Percentiles rank a stretch among this genome's conserved stretches.
Evolutionary conservation across 2,329 filamentous ascomycete genomes (phyloP).

Genomic region (Arachnomyces sp.): DNA sequence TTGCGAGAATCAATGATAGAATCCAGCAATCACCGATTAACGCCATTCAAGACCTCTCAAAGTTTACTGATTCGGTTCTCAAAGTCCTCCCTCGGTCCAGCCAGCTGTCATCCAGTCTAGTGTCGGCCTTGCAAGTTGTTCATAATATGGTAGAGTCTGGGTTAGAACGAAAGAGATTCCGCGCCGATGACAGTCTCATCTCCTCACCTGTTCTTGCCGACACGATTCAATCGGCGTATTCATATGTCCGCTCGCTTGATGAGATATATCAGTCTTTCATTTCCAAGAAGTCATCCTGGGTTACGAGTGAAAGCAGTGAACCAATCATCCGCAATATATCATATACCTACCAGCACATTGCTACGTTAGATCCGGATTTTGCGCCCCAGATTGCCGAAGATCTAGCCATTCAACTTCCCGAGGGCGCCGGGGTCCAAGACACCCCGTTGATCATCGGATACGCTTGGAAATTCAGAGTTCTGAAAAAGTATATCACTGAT

Average conservation of each 20-base stretch:
- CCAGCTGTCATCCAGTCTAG: constrained; percentile 18
- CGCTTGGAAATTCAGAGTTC: constrained; percentile 61
- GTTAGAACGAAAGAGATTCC: constrained; percentile 19
- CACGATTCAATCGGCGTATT: constrained; percentile 20
- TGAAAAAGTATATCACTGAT: constrained; percentile 68
- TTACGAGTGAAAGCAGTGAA: constrained; percentile 35
- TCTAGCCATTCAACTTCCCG: constrained; percentile 28
- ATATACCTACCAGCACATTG: constrained; percentile 24
- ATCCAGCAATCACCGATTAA: constrained; percentile 21
- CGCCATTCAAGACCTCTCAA: constrained; percentile 19
- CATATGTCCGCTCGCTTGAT: constrained; percentile 26
- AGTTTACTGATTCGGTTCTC: constrained; percentile 23
- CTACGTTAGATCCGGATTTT: constrained; percentile 22
- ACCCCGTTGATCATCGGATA: constrained; percentile 33
- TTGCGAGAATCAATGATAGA: constrained; percentile 24
- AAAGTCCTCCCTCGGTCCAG: constrained; percentile 23
- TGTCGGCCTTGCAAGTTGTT: constrained; percentile 17
- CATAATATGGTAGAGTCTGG: constrained; percentile 25
- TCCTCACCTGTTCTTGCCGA: constrained; percentile 13
- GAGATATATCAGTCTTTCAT: constrained; percentile 31
- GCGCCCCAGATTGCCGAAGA: constrained; percentile 28
- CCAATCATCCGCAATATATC: constrained; percentile 28
- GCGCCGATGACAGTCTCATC: constrained; percentile 16
- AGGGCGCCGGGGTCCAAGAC: constrained; percentile 20
- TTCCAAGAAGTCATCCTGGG: constrained; percentile 35